Conservation (phyloP, 139 green algal genomes). For the Coelastrella sp. region DNA sequence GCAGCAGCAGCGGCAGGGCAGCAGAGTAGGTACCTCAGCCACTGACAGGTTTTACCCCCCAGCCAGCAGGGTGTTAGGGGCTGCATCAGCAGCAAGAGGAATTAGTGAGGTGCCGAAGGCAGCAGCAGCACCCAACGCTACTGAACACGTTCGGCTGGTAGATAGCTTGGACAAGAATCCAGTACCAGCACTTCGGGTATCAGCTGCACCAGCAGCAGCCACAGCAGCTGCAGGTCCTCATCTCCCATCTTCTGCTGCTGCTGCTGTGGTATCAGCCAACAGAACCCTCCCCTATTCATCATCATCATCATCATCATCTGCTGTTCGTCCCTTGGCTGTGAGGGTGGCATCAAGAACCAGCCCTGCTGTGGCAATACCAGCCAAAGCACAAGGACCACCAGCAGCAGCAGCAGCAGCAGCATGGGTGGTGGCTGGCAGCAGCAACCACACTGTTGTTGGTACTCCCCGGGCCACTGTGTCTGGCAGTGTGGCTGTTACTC, state of each 20-base stretch:
- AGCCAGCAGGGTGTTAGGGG: background rate
- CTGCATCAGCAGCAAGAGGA: background rate
- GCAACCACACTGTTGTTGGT: background rate
- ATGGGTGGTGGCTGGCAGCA: background rate
- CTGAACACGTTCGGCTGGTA: too few species aligned
- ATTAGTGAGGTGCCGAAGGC: background rate
- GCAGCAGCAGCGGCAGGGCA: background rate
- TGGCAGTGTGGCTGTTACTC: too few species aligned
- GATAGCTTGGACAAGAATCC: too few species aligned
- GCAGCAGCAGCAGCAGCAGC: background rate
- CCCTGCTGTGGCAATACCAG: too few species aligned
- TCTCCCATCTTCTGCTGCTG: background rate
- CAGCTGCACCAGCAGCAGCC: background rate
- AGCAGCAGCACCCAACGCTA: background rate
- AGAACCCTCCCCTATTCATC: background rate
- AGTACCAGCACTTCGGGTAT: background rate
- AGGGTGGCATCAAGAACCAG: too few species aligned
- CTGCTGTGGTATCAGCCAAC: background rate
- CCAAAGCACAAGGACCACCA: background rate
- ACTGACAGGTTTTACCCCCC: background rate
- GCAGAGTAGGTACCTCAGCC: background rate
- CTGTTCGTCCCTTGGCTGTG: too few species aligned
- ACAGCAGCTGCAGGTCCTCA: background rate
- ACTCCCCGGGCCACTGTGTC: background rate
- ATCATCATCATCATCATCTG: background rate